Base-by-base conservation (phyloP, 1,139 yeast species). In the Yamadazyma oceani region DNA sequence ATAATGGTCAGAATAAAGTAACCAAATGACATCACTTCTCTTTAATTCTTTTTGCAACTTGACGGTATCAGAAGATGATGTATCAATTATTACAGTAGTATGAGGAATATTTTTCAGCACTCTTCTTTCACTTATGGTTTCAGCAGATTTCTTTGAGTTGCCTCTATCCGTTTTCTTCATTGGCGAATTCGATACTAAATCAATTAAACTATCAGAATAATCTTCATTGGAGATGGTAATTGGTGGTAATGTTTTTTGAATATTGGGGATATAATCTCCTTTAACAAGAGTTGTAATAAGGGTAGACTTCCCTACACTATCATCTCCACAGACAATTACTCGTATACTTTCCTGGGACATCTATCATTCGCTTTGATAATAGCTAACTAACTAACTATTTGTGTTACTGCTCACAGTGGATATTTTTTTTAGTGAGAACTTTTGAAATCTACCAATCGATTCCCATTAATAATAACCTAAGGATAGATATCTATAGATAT, bases 301-400 rank as follows among this genome's bases (percentile, higher is more conserved):
- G 19, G 90, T 70, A 8, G 84, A 82, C 56, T 87, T 87, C 1
- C 96, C 96, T 10, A 87, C 96, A 6, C 83, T 86, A 45, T 88
- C 96, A 60, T 92, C 98, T n/a, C 98, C 98, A 59, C 97, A 89
- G 0, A 92, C 84, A 2, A 88, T 96, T 1, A 92, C 82, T 42
- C 94, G 57, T 27, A 86, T 73, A 2, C 80, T 72, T 6, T 41
- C 44, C 34, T 46, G 48, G 9, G 44, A 36, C 46, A 38, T 41
- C 6, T 6, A 21, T 21, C n/a, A n/a, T n/a, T n/a, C n/a, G n/a
- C n/a, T n/a, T n/a, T 5, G 11, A 21, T 5, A 23, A 23, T 19
- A 7, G 16, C 17, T n/a, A 16, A 22, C 17, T n/a, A n/a, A n/a
- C n/a, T n/a, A n/a, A 19, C 21, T 19, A 8, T 8, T 19, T 19